phyloP scores from a whole-genome alignment of 495 filamentous ascomycete genomes.

The Penicillium robsamsonii region DNA sequence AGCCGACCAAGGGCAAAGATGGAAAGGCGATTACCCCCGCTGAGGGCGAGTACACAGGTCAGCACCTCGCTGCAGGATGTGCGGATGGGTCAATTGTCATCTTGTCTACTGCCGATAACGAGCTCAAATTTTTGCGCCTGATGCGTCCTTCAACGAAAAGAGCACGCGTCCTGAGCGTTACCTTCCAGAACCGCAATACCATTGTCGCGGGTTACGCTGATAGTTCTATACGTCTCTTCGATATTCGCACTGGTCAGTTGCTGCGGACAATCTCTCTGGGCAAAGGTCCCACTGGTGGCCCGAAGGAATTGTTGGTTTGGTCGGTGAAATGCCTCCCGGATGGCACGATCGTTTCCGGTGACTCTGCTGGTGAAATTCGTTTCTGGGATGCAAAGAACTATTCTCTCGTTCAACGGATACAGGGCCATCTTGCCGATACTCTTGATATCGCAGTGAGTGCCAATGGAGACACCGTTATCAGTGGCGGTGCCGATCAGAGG shows the following conservation, averaged over 20 bases:
- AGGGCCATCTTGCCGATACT: conserved; percentile 85
- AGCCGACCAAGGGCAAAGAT: conserved; percentile 37
- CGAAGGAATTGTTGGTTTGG: conserved; percentile 89
- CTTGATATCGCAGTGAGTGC: conserved; percentile 75
- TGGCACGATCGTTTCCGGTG: conserved; percentile 89
- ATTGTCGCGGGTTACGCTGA: conserved; percentile 90
- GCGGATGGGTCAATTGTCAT: conserved; percentile 87
- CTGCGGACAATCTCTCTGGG: conserved; percentile 83
- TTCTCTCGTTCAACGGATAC: conserved; percentile 77
- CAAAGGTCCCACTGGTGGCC: conserved; percentile 66
- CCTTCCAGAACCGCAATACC: conserved; percentile 78
- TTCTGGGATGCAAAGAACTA: conserved; percentile 94
- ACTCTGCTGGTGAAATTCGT: conserved; percentile 87
- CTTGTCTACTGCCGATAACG: conserved; percentile 77
- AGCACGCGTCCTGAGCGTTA: conserved; percentile 81
- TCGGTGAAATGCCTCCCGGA: conserved; percentile 81
- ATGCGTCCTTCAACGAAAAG: conserved; percentile 76
- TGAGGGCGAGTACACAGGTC: conserved; percentile 51
- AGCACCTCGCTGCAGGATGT: conserved; percentile 84
- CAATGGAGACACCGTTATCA: conserved; percentile 82
- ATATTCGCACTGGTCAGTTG: conserved; percentile 72
- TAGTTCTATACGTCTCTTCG: conserved; percentile 85
- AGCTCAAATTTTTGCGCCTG: conserved; percentile 67
- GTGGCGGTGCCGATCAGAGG: conserved; percentile 85
- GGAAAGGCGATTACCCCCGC: conserved; percentile 32